Conservation (phyloP, 2,329 filamentous ascomycete species). For the Beauveria medogensis region DNA sequence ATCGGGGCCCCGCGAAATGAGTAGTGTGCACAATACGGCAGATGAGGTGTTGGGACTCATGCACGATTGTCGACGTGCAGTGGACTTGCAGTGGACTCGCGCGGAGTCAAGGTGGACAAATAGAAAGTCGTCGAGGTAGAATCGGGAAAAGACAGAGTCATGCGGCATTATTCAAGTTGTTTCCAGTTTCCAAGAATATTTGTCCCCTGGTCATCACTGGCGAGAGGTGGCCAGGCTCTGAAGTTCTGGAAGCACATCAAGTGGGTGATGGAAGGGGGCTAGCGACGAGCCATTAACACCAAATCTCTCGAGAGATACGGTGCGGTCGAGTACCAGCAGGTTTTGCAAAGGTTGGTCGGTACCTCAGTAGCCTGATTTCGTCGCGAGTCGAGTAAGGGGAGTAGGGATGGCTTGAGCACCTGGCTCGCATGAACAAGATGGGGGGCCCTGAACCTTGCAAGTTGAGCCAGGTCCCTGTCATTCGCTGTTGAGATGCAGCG, state of each 20-base stretch:
- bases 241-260: neutral
- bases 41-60: slow-evolving; percentile 3
- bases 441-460: slow-evolving; percentile 3
- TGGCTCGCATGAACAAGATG: slow-evolving; percentile 8
- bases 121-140: neutral
- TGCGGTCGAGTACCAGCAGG: neutral
- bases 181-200: slow-evolving; percentile 1
- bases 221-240: neutral
- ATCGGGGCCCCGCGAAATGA: slow-evolving; percentile 9
- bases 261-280: neutral
- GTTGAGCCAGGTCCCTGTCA: neutral
- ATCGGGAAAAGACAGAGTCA: neutral
- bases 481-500: slow-evolving; percentile 1
- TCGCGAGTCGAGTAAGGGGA: slow-evolving; percentile 4
- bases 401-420: slow-evolving; percentile 2
- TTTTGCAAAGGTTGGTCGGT: neutral
- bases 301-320: neutral
- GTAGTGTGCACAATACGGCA: slow-evolving; percentile 1
- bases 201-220: neutral
- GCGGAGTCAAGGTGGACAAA: neutral
- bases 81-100: slow-evolving; percentile 4
- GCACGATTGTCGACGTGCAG: slow-evolving; percentile 6
- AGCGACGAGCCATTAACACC: neutral
- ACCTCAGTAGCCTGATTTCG: neutral
- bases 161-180: slow-evolving; percentile 8